Percentiles rank a stretch among this genome's conserved stretches.
phyloP scores from a whole-genome alignment of 176 grass and related monocot species.

The Oryza meridionalis region DNA sequence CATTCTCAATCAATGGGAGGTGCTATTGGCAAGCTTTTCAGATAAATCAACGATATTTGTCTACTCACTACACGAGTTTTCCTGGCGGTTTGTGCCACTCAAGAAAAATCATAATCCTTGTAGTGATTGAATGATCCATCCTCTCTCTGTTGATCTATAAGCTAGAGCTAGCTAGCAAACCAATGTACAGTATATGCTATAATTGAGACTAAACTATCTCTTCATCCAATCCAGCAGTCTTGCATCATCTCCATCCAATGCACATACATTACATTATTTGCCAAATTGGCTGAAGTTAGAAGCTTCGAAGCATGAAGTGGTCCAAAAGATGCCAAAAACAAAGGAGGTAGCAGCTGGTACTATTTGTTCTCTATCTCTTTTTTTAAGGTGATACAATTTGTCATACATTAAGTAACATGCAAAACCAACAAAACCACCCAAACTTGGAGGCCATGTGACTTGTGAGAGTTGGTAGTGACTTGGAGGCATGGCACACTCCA shows the following conservation, averaged over 20 bases:
- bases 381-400: not conserved
- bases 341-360: not conserved
- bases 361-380: not conserved
- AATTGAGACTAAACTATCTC: too few relatives aligned
- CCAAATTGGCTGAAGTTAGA: constrained; percentile 8
- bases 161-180: too few relatives aligned
- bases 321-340: constrained; percentile 36
- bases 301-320: constrained; percentile 19
- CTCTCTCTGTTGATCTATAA: too few relatives aligned
- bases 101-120: too few relatives aligned
- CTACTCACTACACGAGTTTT: too few relatives aligned
- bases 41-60: too few relatives aligned
- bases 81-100: too few relatives aligned
- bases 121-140: too few relatives aligned
- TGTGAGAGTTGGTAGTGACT: constrained; percentile 27
- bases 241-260: not conserved
- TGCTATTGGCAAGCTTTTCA: too few relatives aligned
- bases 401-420: constrained; percentile 27
- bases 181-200: too few relatives aligned
- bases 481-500: not conserved
- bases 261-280: not conserved
- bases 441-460: constrained; percentile 29
- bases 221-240: too few relatives aligned
- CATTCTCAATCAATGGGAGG: too few relatives aligned
- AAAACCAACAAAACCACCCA: not conserved